Percentiles rank a stretch among this genome's conserved stretches.
These are phyloP conservation scores for Erigeron canadensis DNA, from an alignment of 129 eudicot genomes.

Conservation along the genomic window DNA sequence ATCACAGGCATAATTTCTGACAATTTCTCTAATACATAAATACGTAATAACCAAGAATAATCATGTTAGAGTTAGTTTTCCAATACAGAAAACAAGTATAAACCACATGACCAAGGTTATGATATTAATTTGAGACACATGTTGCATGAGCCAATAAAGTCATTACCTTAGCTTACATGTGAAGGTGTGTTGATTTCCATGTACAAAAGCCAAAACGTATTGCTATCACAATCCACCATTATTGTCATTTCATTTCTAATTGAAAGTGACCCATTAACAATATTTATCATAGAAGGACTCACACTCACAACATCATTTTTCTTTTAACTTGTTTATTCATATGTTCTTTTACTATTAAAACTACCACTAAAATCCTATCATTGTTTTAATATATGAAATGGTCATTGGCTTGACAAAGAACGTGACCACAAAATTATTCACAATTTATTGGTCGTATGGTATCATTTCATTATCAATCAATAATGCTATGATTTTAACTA, in stretches of 20 bases:
- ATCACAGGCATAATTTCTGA: not conserved
- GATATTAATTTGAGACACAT: conserved; percentile 35
- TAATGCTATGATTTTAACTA: not conserved
- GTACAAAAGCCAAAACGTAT: conserved; percentile 26
- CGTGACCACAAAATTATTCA: not conserved
- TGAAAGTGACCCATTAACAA: conserved; percentile 19
- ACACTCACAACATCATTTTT: not conserved
- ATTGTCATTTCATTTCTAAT: conserved; percentile 19
- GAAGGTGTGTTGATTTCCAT: conserved; percentile 41
- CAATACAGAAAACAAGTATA: conserved; percentile 5
- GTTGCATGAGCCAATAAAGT: conserved; percentile 39
- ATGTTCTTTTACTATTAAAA: too few relatives aligned
- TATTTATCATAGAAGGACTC: not conserved
- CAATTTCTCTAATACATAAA: not conserved
- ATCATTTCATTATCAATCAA: conserved; percentile 12
- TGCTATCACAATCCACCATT: conserved; percentile 37
- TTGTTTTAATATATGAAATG: not conserved
- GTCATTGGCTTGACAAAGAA: not conserved
- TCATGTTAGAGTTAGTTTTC: conserved; percentile 10
- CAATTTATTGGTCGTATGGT: not conserved
- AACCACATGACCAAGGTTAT: not conserved
- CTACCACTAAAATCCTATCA: not conserved
- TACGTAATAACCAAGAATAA: not conserved
- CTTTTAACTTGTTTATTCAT: not conserved
- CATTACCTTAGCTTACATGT: conserved; percentile 32